Percentiles rank a stretch among this genome's conserved stretches.
These are phyloP conservation scores for Apiospora kogelbergensis DNA, from an alignment of 2,329 filamentous ascomycete genomes.

Conservation along the genomic window DNA sequence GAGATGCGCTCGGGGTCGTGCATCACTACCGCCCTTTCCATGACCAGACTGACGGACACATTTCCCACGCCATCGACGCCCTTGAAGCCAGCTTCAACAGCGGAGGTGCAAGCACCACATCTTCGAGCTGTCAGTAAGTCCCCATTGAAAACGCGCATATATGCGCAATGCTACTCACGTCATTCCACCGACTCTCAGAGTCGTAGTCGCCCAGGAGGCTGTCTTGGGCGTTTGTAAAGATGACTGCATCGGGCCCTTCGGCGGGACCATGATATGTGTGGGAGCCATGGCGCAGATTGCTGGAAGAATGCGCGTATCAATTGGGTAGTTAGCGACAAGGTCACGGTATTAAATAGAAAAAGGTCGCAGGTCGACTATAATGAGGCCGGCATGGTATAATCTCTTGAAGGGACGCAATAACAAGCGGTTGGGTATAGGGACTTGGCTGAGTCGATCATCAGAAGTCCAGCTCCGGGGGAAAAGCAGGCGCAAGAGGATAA, in stretches of 20 bases:
- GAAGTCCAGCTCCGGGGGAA: constrained; percentile 13
- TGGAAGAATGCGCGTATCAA: neutral
- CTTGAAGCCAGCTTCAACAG: constrained; percentile 91
- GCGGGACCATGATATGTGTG: constrained; percentile 47
- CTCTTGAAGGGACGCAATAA: neutral
- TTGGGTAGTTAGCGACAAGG: neutral
- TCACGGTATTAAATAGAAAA: neutral
- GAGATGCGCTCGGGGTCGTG: constrained; percentile 77
- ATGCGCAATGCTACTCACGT: constrained; percentile 50
- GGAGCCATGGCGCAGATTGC: constrained; percentile 46
- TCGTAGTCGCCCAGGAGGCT: constrained; percentile 82
- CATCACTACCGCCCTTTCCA: constrained; percentile 92
- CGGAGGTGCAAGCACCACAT: constrained; percentile 91
- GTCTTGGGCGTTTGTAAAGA: constrained; percentile 38
- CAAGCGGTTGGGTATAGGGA: neutral
- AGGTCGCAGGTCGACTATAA: neutral
- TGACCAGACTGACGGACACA: constrained; percentile 89
- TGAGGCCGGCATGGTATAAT: neutral
- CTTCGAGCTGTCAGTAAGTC: constrained; percentile 37
- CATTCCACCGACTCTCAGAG: constrained; percentile 86
- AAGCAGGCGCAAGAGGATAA: neutral
- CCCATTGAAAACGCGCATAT: neutral
- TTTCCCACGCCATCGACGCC: constrained; percentile 76
- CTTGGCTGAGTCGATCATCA: constrained; percentile 9
- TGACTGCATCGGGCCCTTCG: constrained; percentile 32